phyloP scores from a whole-genome alignment of 139 green algal genomes.

The Monoraphidium neglectum region DNA sequence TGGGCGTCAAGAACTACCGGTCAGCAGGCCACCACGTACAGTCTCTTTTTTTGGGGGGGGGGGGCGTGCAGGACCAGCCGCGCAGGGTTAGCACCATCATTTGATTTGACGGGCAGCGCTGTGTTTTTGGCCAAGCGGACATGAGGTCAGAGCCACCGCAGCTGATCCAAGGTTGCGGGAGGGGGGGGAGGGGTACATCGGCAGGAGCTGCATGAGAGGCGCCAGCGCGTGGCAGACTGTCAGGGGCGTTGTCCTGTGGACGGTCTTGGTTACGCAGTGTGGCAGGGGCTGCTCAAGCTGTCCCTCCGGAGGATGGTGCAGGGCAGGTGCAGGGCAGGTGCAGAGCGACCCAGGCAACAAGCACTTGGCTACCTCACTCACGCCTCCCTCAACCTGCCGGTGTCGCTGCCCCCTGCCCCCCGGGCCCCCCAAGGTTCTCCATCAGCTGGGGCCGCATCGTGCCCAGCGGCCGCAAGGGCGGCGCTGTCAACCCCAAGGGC shows the following conservation, averaged over 20 bases:
- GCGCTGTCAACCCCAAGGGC: slow-evolving; percentile 12
- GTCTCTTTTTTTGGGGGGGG: background rate
- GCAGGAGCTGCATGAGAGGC: background rate
- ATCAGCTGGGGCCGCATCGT: slow-evolving; percentile 55
- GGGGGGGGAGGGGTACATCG: background rate
- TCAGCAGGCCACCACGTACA: background rate
- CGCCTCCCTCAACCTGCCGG: background rate
- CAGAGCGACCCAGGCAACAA: no score
- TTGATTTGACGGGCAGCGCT: background rate
- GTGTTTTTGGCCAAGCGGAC: background rate
- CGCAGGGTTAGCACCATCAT: background rate
- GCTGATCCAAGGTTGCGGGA: background rate
- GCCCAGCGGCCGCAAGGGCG: slow-evolving; percentile 31
- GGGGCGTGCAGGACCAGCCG: background rate
- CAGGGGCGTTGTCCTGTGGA: background rate
- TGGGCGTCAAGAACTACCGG: slow-evolving; percentile 55
- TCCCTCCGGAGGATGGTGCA: background rate
- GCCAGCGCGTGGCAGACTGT: no score
- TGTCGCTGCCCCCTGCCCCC: background rate
- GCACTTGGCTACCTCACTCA: background rate
- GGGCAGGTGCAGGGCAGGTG: no score
- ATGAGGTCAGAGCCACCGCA: background rate
- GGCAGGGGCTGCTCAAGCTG: background rate
- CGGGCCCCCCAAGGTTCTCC: no score
- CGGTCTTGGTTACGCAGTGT: background rate